Percentiles rank a stretch among this genome's conserved stretches.
These are phyloP conservation scores for Colletotrichum sp. DNA, from an alignment of 2,329 filamentous ascomycete species.

Conservation along the genomic window DNA sequence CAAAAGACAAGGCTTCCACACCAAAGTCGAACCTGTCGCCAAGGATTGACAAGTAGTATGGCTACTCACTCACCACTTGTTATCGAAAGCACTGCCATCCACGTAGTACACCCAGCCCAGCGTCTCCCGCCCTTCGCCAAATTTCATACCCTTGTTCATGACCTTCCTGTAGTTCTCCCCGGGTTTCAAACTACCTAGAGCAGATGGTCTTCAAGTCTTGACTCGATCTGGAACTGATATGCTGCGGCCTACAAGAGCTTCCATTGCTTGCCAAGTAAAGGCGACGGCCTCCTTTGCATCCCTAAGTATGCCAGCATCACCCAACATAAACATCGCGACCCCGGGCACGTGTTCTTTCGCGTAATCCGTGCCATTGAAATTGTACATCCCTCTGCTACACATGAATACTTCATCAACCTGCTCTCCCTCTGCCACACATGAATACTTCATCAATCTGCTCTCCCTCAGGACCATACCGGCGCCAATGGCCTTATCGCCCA, in stretches of 20 bases:
- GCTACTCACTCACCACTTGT: background rate
- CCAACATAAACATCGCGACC: background rate
- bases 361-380: background rate
- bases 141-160: background rate
- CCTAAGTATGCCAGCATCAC: background rate
- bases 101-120: background rate
- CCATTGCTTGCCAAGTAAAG: background rate
- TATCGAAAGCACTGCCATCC: background rate
- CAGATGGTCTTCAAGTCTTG: background rate
- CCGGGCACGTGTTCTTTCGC: background rate
- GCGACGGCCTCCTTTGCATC: background rate
- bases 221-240: background rate
- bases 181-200: background rate
- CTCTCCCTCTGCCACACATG: background rate
- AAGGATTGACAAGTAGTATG: background rate
- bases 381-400: background rate
- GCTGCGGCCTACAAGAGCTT: background rate
- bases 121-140: background rate
- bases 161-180: background rate
- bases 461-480: background rate
- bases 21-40: background rate
- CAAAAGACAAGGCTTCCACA: background rate
- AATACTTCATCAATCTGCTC: background rate
- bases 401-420: background rate
- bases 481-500: background rate